These are phyloP conservation scores for Aspergillus clavatus DNA, from an alignment of 2,329 filamentous ascomycete species.

Conservation along the genomic window DNA sequence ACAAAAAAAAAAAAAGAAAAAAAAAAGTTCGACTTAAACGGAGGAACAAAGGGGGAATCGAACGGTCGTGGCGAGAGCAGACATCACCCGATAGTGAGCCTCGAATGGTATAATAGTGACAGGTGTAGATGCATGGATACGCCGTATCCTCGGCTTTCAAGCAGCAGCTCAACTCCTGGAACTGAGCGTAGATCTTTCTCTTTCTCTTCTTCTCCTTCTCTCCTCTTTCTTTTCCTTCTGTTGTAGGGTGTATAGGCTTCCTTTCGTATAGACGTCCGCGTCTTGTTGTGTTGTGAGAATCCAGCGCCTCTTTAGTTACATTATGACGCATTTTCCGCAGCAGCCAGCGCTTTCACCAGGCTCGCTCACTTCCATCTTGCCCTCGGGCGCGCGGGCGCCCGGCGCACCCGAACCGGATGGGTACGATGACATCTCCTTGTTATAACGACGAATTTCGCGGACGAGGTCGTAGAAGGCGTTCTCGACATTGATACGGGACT, in stretches of 20 bases:
- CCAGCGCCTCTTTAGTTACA: slow-evolving; percentile 45
- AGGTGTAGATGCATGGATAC: slow-evolving; percentile 19
- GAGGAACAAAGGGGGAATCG: slow-evolving; percentile 38
- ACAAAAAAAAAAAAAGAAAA: slow-evolving; percentile 18
- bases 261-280: slow-evolving; percentile 19
- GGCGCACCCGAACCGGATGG: slow-evolving; percentile 62
- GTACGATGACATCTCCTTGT: slow-evolving; percentile 94
- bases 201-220: slow-evolving; percentile 16
- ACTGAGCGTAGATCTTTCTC: slow-evolving; percentile 7
- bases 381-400: slow-evolving; percentile 54
- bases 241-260: slow-evolving; percentile 7
- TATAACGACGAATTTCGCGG: slow-evolving; percentile 94
- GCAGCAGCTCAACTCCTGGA: slow-evolving; percentile 15
- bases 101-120: slow-evolving; percentile 23
- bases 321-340: slow-evolving; percentile 81
- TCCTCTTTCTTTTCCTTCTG: slow-evolving; percentile 3
- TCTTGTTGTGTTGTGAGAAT: slow-evolving; percentile 16
- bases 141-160: slow-evolving; percentile 18
- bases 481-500: slow-evolving; percentile 96
- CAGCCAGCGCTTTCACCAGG: slow-evolving; percentile 58
- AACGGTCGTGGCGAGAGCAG: slow-evolving; percentile 33
- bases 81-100: slow-evolving; percentile 27
- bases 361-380: slow-evolving; percentile 71
- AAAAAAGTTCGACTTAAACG: too few species aligned
- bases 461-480: slow-evolving; percentile 98